These are phyloP conservation scores for Colletotrichum cuscutae DNA, from an alignment of 2,329 filamentous ascomycete genomes.

Conservation along the genomic window DNA sequence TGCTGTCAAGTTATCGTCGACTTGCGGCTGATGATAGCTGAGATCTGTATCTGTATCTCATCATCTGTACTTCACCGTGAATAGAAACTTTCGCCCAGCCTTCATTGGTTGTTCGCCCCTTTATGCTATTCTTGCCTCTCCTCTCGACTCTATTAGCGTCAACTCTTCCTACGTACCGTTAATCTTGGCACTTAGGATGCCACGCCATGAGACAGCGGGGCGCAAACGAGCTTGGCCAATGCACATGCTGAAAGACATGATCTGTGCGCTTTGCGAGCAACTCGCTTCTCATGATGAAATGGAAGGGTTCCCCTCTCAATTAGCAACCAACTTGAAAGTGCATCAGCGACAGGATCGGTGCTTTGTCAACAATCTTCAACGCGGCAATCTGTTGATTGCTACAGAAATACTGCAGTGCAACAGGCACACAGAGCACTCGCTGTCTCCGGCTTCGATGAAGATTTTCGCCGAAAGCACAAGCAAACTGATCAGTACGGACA, in stretches of 20 bases:
- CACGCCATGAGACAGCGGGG: conserved; percentile 3
- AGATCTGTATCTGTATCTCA: background rate
- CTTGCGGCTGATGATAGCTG: background rate
- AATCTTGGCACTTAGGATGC: conserved; percentile 16
- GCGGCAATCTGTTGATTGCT: background rate
- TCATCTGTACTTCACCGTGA: background rate
- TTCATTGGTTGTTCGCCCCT: background rate
- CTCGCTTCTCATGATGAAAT: background rate
- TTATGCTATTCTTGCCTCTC: background rate
- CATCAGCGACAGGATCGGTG: background rate
- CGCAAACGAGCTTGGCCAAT: background rate
- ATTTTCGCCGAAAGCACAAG: background rate
- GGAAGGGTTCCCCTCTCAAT: background rate
- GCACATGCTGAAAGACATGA: background rate
- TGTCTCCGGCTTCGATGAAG: background rate
- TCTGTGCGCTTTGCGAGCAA: background rate
- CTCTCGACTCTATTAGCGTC: background rate
- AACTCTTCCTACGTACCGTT: background rate
- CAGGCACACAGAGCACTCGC: background rate
- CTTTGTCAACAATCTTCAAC: background rate
- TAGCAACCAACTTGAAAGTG: background rate
- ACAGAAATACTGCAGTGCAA: background rate
- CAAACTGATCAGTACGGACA: background rate
- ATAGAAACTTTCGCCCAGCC: background rate
- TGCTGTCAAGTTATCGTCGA: background rate